A percentile compares a stretch with the other conserved stretches of the same genome.
Evolutionary conservation across 805 yeast species (phyloP).

Genomic region (Ogataea dorogensis): DNA sequence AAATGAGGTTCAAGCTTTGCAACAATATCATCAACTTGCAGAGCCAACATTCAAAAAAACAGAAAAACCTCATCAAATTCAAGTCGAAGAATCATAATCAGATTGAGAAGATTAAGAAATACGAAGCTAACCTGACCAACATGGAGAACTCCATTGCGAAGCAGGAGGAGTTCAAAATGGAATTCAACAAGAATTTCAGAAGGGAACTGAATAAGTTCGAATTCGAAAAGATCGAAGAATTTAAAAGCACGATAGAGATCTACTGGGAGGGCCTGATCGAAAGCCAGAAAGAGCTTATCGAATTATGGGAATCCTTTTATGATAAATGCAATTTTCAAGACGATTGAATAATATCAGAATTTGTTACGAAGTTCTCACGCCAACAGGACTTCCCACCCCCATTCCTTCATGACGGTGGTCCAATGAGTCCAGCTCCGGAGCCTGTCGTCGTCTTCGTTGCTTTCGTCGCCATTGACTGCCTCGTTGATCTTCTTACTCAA

Average conservation of each 20-base stretch:
- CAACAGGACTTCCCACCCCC: conserved; percentile 73
- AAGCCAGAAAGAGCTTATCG: conserved; percentile 87
- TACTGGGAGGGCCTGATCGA: conserved; percentile 89
- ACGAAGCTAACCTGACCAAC: conserved; percentile 58
- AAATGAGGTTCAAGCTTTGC: conserved; percentile 64
- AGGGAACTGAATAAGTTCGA: conserved; percentile 70
- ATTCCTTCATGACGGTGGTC: conserved; percentile 68
- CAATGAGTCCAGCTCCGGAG: conserved; percentile 58
- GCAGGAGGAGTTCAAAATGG: conserved; percentile 60
- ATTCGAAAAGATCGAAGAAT: conserved; percentile 72
- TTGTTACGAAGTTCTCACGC: no score
- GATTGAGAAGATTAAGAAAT: conserved; percentile 57
- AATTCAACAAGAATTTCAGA: conserved; percentile 63
- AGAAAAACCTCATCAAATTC: conserved; percentile 43
- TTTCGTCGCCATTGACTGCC: conserved; percentile 43
- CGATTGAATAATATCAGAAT: conserved; percentile 2
- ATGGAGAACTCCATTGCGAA: conserved; percentile 52
- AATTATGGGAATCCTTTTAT: conserved; percentile 86
- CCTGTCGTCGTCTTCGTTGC: conserved; percentile 36
- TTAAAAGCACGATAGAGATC: conserved; percentile 85
- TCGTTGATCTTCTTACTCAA: conserved; percentile 27
- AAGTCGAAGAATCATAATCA: conserved; percentile 46
- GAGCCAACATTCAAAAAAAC: conserved; percentile 44
- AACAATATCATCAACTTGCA: conserved; percentile 45
- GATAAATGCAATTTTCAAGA: conserved; percentile 42